These are phyloP conservation scores for Aspergillus brasiliensis DNA, from an alignment of 2,329 filamentous ascomycete genomes.

Conservation along the genomic window DNA sequence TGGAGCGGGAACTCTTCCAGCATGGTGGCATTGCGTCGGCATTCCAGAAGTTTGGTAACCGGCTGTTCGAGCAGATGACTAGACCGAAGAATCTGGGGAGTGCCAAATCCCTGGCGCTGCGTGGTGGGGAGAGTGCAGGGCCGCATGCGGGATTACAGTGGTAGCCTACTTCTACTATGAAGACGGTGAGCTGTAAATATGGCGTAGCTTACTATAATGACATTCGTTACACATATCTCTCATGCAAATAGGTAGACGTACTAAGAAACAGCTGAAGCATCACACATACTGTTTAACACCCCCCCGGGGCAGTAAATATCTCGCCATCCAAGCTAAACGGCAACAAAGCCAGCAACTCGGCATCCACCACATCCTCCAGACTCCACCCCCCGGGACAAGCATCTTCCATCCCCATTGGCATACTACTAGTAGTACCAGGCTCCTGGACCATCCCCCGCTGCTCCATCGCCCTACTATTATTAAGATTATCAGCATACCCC, in stretches of 20 bases:
- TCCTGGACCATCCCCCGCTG: too few species aligned
- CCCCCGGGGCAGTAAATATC: not conserved
- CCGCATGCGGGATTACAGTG: not conserved
- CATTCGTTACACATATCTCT: too few species aligned
- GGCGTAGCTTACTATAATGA: too few species aligned
- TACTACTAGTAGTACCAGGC: too few species aligned
- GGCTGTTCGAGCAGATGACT: slow-evolving; percentile 32
- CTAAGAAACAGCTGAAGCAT: too few species aligned
- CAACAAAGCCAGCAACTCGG: not conserved
- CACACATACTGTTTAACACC: not conserved
- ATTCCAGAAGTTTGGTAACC: slow-evolving; percentile 43
- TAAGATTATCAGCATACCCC: not conserved
- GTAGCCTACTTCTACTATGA: not conserved
- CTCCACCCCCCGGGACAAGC: not conserved
- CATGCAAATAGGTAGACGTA: too few species aligned
- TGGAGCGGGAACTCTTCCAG: slow-evolving; percentile 44
- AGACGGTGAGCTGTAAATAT: too few species aligned
- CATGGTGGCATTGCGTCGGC: slow-evolving; percentile 44
- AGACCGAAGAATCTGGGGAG: slow-evolving; percentile 5
- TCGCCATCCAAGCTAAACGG: not conserved
- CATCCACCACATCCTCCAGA: not conserved
- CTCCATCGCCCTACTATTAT: too few species aligned
- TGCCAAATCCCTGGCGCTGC: not conserved
- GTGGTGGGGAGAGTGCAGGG: not conserved
- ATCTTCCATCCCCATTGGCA: not conserved